These are phyloP conservation scores for Gonapodya prolifera DNA, from an alignment of 192 early-diverging fungal genomes.

Conservation along the genomic window DNA sequence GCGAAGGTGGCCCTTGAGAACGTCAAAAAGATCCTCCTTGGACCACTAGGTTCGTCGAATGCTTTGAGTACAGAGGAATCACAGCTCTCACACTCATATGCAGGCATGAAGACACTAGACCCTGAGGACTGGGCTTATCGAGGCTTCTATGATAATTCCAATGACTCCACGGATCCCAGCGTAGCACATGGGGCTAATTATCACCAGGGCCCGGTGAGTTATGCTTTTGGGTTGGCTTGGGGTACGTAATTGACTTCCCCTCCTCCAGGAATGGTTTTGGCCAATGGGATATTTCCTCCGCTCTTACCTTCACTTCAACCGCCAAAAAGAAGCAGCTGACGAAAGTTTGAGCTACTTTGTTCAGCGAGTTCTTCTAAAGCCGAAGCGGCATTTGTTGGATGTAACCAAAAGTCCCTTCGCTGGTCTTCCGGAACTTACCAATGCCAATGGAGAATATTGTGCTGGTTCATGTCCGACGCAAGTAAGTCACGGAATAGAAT, in stretches of 20 bases:
- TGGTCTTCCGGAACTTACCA: constrained; percentile 95
- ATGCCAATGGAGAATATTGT: constrained; percentile 69
- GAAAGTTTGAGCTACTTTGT: constrained; percentile 23
- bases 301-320: constrained; percentile 64
- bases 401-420: constrained; percentile 49
- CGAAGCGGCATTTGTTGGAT: constrained; percentile 63
- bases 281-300: constrained; percentile 76
- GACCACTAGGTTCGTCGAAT: constrained; percentile 47
- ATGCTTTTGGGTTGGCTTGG: constrained; percentile 3
- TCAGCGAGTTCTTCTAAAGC: constrained; percentile 56
- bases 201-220: constrained; percentile 73
- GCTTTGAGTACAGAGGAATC: not conserved
- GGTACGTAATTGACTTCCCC: constrained; percentile 2
- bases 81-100: not conserved
- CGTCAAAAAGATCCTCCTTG: constrained; percentile 53
- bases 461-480: constrained; percentile 79
- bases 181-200: constrained; percentile 97
- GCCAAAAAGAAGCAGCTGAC: constrained; percentile 16
- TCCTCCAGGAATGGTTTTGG: constrained; percentile 87
- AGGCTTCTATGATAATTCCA: constrained; percentile 83
- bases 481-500: too few species aligned
- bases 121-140: constrained; percentile 88
- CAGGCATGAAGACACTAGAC: constrained; percentile 88
- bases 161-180: constrained; percentile 69
- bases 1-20: constrained; percentile 56